Conservation (phyloP, 805 yeast species). For the Cephaloascus fragrans region DNA sequence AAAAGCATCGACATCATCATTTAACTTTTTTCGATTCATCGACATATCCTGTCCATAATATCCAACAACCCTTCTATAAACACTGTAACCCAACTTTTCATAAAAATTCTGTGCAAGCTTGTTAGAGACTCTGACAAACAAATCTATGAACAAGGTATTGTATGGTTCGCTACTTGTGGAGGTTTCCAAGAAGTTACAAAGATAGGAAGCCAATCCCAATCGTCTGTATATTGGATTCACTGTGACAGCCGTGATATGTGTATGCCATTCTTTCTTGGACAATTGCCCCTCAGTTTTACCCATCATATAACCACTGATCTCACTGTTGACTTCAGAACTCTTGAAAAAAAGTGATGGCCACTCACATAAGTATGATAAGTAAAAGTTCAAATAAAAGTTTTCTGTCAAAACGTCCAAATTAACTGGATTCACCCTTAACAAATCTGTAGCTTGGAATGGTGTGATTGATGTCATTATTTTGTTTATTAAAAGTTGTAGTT, state of each 20-base stretch:
- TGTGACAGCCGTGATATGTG: slow-evolving; percentile 94
- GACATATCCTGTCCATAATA: slow-evolving; percentile 57
- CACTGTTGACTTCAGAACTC: slow-evolving; percentile 32
- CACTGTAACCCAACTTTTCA: slow-evolving; percentile 77
- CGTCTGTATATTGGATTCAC: slow-evolving; percentile 76
- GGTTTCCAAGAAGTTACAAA: slow-evolving; percentile 66
- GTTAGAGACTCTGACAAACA: slow-evolving; percentile 87
- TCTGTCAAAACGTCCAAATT: slow-evolving; percentile 89
- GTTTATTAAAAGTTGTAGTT: too few relatives aligned
- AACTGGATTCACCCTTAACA: slow-evolving; percentile 61
- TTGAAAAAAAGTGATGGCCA: slow-evolving; percentile 92
- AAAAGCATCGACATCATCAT: slow-evolving; percentile 78
- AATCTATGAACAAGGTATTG: slow-evolving; percentile 76
- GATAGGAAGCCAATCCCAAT: slow-evolving; percentile 72
- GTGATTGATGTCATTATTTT: slow-evolving; percentile 69
- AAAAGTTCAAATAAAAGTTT: slow-evolving; percentile 77
- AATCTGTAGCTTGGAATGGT: slow-evolving; percentile 83
- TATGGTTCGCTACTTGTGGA: slow-evolving; percentile 67
- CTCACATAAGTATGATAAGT: slow-evolving; percentile 66
- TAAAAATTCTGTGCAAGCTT: slow-evolving; percentile 70
- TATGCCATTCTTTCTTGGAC: slow-evolving; percentile 75
- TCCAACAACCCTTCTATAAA: slow-evolving; percentile 79
- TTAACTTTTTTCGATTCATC: slow-evolving; percentile 25
- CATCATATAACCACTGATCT: slow-evolving; percentile 71
- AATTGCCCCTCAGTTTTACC: slow-evolving; percentile 88